A percentile compares a stretch with the other conserved stretches of the same genome.
These are phyloP conservation scores for Aspergillus thermomutatus DNA, from an alignment of 2,329 filamentous ascomycete species.

Conservation along the genomic window DNA sequence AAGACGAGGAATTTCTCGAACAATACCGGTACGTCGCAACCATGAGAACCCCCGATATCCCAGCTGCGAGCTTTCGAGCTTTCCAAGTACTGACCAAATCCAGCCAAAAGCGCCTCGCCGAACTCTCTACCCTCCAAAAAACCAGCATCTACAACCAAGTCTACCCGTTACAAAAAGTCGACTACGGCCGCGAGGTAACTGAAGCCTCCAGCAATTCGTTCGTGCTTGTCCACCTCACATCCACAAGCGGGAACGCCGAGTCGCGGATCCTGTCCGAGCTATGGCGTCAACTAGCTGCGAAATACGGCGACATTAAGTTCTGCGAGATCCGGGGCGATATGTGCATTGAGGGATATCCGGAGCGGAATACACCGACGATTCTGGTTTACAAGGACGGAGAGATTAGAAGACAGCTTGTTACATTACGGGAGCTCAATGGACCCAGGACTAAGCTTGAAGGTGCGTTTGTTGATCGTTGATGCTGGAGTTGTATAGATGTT, in stretches of 20 bases:
- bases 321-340: constrained; percentile 90
- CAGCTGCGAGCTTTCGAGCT: not conserved
- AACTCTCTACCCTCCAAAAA: constrained; percentile 71
- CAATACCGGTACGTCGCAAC: constrained; percentile 60
- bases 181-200: constrained; percentile 87
- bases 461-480: constrained; percentile 18
- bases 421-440: constrained; percentile 74
- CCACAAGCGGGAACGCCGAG: constrained; percentile 76
- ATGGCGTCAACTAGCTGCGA: constrained; percentile 77
- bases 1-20: constrained; percentile 89
- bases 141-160: constrained; percentile 84
- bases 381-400: constrained; percentile 89
- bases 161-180: constrained; percentile 90
- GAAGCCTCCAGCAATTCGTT: constrained; percentile 72
- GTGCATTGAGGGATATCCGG: constrained; percentile 95
- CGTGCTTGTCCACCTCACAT: constrained; percentile 77
- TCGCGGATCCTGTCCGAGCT: constrained; percentile 78
- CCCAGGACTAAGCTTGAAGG: constrained; percentile 63
- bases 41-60: too few species aligned
- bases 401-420: constrained; percentile 90
- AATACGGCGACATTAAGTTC: constrained; percentile 95
- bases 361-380: constrained; percentile 90
- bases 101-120: constrained; percentile 76
- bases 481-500: constrained; percentile 12
- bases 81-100: not conserved